A percentile compares a stretch with the other conserved stretches of the same genome.
These are phyloP conservation scores for Microstroma glucosiphilum DNA, from an alignment of 1,284 basidiomycete species.

Conservation along the genomic window DNA sequence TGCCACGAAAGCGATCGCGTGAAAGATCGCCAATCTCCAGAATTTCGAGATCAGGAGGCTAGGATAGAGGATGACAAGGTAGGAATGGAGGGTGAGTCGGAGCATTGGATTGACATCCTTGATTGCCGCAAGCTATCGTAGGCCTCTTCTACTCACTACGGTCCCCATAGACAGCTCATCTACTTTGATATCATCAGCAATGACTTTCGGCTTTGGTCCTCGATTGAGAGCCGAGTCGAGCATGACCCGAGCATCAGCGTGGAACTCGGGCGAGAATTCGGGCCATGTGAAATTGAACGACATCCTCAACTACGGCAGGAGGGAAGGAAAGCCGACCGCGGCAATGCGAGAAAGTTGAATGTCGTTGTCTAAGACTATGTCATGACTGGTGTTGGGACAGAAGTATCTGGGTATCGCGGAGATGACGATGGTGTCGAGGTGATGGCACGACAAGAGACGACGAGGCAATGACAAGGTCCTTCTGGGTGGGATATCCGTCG, in stretches of 20 bases:
- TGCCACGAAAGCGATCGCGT: conserved; percentile 90
- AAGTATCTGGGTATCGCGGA: too few species aligned
- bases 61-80: conserved; percentile 2
- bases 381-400: too few species aligned
- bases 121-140: background rate
- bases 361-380: too few species aligned
- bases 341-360: too few species aligned
- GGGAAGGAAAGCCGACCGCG: too few species aligned
- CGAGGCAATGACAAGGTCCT: too few species aligned
- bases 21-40: conserved; percentile 96
- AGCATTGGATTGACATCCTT: background rate
- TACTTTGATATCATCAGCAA: conserved; percentile 93
- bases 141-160: conserved; percentile 60
- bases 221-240: conserved; percentile 52
- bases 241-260: conserved; percentile 54
- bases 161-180: conserved; percentile 97
- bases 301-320: conserved; percentile 56
- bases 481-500: too few species aligned
- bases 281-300: conserved; percentile 98
- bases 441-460: too few species aligned
- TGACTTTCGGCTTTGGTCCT: conserved; percentile 77
- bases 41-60: conserved; percentile 96
- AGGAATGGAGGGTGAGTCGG: background rate
- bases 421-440: too few species aligned
- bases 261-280: conserved; percentile 61